These are phyloP conservation scores for Talaromyces ruber DNA, from an alignment of 495 filamentous ascomycete genomes.

Conservation along the genomic window DNA sequence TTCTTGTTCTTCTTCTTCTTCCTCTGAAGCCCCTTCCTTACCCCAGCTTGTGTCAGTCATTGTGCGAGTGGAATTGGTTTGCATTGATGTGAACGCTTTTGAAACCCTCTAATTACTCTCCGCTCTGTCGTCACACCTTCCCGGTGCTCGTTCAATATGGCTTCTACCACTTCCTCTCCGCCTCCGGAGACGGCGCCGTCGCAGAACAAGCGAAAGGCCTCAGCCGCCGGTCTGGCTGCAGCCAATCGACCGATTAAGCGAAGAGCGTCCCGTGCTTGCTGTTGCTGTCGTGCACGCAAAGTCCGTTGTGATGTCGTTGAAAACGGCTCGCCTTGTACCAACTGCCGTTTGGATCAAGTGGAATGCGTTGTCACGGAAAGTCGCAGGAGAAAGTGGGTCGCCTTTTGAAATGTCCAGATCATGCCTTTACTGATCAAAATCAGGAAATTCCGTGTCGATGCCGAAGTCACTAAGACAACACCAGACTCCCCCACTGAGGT, in stretches of 20 bases:
- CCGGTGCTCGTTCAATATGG: neutral
- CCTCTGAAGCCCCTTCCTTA: neutral
- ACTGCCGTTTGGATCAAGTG: constrained; percentile 82
- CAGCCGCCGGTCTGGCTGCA: constrained; percentile 27
- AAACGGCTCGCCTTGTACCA: constrained; percentile 77
- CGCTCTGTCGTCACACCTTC: neutral
- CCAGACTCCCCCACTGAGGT: constrained; percentile 28
- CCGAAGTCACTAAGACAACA: constrained; percentile 21
- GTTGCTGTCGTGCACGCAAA: constrained; percentile 78
- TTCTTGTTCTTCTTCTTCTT: neutral
- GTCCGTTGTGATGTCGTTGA: constrained; percentile 93
- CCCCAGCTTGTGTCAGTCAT: neutral
- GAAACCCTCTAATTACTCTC: neutral
- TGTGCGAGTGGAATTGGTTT: neutral
- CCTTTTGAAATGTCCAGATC: constrained; percentile 11
- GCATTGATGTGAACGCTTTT: neutral
- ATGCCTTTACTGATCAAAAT: constrained; percentile 9
- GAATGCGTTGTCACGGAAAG: constrained; percentile 86
- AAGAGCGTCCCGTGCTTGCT: constrained; percentile 79
- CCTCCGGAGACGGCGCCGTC: constrained; percentile 22
- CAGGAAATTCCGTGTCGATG: constrained; percentile 39
- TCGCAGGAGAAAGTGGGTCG: constrained; percentile 65
- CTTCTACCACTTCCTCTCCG: neutral
- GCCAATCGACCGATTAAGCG: constrained; percentile 60
- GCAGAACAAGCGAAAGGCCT: constrained; percentile 35